Evolutionary conservation across 176 grass and related monocot species (phyloP), one percentile per base, ranked within the genome.

Genomic region (Lolium multiflorum): DNA sequence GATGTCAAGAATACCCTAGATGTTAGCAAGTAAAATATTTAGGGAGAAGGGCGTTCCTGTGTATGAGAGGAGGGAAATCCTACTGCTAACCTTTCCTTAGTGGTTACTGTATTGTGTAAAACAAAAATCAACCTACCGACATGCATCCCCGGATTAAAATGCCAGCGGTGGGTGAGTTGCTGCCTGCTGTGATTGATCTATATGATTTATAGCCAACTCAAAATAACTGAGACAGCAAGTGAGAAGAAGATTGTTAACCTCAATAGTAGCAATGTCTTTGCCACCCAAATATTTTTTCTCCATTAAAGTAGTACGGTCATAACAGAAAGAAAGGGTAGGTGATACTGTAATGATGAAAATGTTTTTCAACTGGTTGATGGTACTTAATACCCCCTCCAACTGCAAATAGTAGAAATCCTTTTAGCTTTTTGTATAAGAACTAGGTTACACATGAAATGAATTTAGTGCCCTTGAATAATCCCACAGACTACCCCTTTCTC

Each of bases 191-290:
- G 39, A 63, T 81, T 21, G 9, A 56, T 24, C 4, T 62, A 47
- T 79, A 44, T 79, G 57, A 79, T 47, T 59, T 49, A 61, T 74
- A 52, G 63, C 38, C 44, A 81, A 69, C 74, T 26, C 21, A 17
- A 21, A 66, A 67, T 31, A 12, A 37, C 47, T 66, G 21, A 6
- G 3, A 31, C 11, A 26, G 44, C 71, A 79, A 21, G 11, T 25
- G 71, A 69, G 66, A 72, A 73, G 71, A 49, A 48, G 10, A 17
- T 59, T 38, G 64, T 13, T 57, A 87, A 87, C 41, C 54, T 74
- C 52, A 77, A 59, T 35, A 59, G 22, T 41, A 84, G n/a, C 15
- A 6, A 64, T 88, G 18, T 61, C 11, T 72, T 21, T 65, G 43
- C 15, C 11, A 21, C 48, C 35, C 52, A 78, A 83, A 58, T 39